Conservation (phyloP, 768 basidiomycete genomes). For the Phlegmacium glaucopus region DNA sequence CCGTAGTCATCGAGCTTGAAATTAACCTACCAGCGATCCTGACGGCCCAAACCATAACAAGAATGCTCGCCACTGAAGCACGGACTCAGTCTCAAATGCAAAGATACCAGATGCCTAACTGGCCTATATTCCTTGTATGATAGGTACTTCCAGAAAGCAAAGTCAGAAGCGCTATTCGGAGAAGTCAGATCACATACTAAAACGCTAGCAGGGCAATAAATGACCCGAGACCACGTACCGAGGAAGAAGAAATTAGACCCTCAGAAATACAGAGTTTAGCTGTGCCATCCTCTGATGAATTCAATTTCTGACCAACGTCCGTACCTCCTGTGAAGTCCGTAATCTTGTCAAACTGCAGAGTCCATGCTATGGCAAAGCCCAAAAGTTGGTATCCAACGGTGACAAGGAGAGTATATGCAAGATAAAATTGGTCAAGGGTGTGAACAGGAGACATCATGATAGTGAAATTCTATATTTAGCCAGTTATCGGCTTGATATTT, state of each 20-base stretch:
- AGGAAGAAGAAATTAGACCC: conserved; percentile 70
- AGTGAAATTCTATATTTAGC: conserved; percentile 1
- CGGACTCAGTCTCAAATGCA: background rate
- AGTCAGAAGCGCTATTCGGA: conserved; percentile 50
- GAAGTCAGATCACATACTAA: background rate
- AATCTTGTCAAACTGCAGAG: conserved; percentile 69
- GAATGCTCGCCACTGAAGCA: conserved; percentile 40
- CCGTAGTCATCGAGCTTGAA: background rate
- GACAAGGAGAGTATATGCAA: conserved; percentile 46
- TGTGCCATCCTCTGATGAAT: background rate
- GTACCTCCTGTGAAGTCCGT: conserved; percentile 64
- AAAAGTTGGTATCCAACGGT: conserved; percentile 56
- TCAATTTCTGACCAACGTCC: conserved; percentile 11
- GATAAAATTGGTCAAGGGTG: conserved; percentile 48
- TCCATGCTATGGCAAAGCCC: conserved; percentile 68
- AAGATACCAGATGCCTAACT: background rate
- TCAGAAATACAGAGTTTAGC: conserved; percentile 3
- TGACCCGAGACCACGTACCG: conserved; percentile 26
- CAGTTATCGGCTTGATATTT: background rate
- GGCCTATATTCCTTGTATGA: conserved; percentile 51
- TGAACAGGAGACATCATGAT: conserved; percentile 34
- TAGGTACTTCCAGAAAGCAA: conserved; percentile 60
- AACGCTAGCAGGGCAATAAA: background rate
- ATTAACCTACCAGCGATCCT: conserved; percentile 45
- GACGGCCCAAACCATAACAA: conserved; percentile 68